phyloP scores from a whole-genome alignment of 257 asterid genomes.

The Forsythia viridissima region DNA sequence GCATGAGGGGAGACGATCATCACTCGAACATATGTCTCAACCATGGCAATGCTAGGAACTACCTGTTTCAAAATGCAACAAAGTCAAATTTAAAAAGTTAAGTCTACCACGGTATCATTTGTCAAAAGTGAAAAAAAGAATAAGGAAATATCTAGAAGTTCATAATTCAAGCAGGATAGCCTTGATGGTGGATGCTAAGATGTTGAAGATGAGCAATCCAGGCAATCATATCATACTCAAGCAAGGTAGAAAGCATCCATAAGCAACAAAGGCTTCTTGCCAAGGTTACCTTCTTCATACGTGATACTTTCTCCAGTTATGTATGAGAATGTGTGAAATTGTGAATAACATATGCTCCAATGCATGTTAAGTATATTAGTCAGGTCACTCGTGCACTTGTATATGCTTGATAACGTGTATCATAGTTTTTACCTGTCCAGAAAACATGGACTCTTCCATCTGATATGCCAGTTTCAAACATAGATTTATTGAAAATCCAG shows the following conservation, averaged over 20 bases:
- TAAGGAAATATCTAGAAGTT: conserved; percentile 12
- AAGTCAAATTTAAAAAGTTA: conserved; percentile 25
- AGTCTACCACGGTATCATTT: neutral
- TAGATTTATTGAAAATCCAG: conserved; percentile 88
- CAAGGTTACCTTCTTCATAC: neutral
- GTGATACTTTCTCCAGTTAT: neutral
- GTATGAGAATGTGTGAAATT: neutral
- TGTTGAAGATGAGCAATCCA: neutral
- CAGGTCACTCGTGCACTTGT: conserved; percentile 20
- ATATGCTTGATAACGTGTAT: conserved; percentile 18
- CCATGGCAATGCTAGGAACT: conserved; percentile 96
- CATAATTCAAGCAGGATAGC: conserved; percentile 12
- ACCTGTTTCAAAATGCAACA: conserved; percentile 56
- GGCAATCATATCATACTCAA: neutral
- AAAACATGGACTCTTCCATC: conserved; percentile 92
- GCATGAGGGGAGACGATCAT: conserved; percentile 91
- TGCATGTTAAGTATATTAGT: neutral
- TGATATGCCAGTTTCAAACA: conserved; percentile 78
- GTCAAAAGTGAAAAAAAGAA: conserved; percentile 1
- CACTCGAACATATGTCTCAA: conserved; percentile 91
- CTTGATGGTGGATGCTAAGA: conserved; percentile 4
- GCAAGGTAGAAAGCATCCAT: neutral
- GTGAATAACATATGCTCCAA: neutral
- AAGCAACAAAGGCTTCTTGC: neutral
- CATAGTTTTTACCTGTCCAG: conserved; percentile 74